Base-by-base conservation (phyloP, 2,329 filamentous ascomycete species). In the Aspergillus spinulosporus region DNA sequence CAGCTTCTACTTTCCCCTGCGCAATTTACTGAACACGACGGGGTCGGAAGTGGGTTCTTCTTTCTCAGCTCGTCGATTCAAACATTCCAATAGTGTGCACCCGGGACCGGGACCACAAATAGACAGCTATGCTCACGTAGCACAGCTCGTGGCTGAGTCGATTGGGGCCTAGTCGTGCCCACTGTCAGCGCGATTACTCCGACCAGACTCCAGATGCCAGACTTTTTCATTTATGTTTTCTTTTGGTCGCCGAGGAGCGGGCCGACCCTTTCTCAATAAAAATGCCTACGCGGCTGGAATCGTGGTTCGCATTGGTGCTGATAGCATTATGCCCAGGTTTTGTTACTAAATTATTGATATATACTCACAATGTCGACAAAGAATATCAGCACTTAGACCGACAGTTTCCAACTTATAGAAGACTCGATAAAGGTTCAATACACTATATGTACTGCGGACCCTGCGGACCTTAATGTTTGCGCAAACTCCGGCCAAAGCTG, bases 181-280 rank as follows among this genome's bases (percentile, higher is more conserved):
- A n/a, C 9, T 40, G 34, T 39, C 39, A 51, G 26, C 29, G 14
- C 28, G 26, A n/a, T n/a, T 31, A 7, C 34, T 26, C 21, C 11
- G 15, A 8, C 32, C 46, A 29, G 4, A 26, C 15, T 28, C 5
- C 15, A 21, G 14, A 26, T n/a, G 31, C n/a, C n/a, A 11, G 34
- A 21, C 21, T 21, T 21, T 21, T 21, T 21, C 21, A 21, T 21
- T 21, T 9, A 31, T 14, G 34, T 40, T 31, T 52, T 40, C 11
- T 56, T 56, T 52, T 52, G n/a, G n/a, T 42, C 15, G 44, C n/a
- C 49, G 9, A 57, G 55, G 55, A 57, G 46, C 55, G 55, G 55
- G 44, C 55, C 55, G 55, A 34, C 46, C 55, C 55, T 53, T 53
- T 47, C 36, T 5, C 29, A 21, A 21, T 21, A 21, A 49, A 34